These are phyloP conservation scores for Phytopythium vexans DNA, from an alignment of 352 stramenopile species.

Conservation along the genomic window DNA sequence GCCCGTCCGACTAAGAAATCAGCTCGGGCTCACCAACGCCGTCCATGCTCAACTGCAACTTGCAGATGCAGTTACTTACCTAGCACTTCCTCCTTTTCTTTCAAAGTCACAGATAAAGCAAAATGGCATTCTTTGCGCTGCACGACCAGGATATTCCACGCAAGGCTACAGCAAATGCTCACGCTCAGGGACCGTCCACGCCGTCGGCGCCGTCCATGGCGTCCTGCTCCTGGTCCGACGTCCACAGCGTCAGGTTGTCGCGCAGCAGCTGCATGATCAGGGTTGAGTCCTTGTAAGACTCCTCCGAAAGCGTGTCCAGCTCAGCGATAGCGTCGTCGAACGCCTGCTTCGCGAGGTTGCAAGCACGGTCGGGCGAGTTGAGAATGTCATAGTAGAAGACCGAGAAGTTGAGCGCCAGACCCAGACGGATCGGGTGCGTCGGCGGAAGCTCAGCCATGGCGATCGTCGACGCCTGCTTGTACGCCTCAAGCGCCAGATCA, in stretches of 20 bases:
- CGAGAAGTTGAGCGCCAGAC: conserved; percentile 98
- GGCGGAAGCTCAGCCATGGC: conserved; percentile 95
- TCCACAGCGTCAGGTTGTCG: conserved; percentile 99
- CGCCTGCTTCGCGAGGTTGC: conserved; percentile 93
- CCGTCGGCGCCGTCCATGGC: conserved; percentile 87
- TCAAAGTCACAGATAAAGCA: too few species aligned
- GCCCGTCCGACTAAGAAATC: too few species aligned
- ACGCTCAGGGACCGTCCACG: conserved; percentile 21
- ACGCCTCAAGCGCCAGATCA: conserved; percentile 72
- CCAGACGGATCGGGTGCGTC: conserved; percentile 98
- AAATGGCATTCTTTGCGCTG: too few species aligned
- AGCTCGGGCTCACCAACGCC: too few species aligned
- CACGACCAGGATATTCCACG: too few species aligned
- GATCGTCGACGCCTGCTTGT: conserved; percentile 86
- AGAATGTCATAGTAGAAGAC: conserved; percentile 99
- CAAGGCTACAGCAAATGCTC: too few species aligned
- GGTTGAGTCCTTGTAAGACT: conserved; percentile 99
- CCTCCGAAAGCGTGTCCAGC: conserved; percentile 98
- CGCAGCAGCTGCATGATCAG: conserved; percentile 99
- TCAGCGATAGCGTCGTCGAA: conserved; percentile 99
- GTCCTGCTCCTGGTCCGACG: conserved; percentile 92
- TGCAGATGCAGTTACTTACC: too few species aligned
- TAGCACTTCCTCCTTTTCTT: too few species aligned
- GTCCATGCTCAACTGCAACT: too few species aligned
- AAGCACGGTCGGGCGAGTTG: conserved; percentile 94